phyloP scores from a whole-genome alignment of 208 protist genomes.

The Paratrypanosoma confusum region DNA sequence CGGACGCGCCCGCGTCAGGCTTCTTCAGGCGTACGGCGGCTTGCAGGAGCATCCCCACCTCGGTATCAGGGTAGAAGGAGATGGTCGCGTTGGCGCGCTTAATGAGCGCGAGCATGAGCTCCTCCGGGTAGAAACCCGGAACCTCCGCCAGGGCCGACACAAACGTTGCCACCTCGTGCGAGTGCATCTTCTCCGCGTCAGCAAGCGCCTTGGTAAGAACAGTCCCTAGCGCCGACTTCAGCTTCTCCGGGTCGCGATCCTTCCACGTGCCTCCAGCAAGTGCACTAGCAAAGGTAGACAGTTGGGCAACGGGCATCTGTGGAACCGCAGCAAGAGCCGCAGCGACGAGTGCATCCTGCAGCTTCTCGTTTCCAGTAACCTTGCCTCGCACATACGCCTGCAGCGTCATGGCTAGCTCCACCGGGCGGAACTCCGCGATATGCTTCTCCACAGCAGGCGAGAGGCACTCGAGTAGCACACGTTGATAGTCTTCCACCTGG shows the following conservation, averaged over 20 bases:
- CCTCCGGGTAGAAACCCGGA: conserved; percentile 17
- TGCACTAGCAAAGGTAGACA: conserved; percentile 58
- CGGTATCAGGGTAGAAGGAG: conserved; percentile 55
- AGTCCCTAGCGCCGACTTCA: conserved; percentile 20
- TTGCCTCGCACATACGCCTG: conserved; percentile 54
- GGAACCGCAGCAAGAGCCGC: conserved; percentile 37
- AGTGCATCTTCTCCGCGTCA: conserved; percentile 49
- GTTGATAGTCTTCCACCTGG: conserved; percentile 15
- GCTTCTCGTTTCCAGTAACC: conserved; percentile 18
- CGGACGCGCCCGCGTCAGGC: conserved; percentile 5
- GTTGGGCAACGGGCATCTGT: conserved; percentile 52
- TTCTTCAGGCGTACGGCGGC: conserved; percentile 16
- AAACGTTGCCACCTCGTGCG: conserved; percentile 54
- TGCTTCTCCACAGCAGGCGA: conserved; percentile 29
- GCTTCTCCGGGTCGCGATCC: conserved; percentile 19
- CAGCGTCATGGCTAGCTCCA: conserved; percentile 76
- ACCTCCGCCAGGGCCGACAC: conserved; percentile 24
- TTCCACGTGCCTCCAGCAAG: conserved; percentile 23
- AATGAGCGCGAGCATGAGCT: conserved; percentile 34
- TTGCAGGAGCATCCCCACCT: conserved; percentile 39
- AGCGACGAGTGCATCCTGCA: conserved; percentile 35
- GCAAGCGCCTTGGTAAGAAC: conserved; percentile 24
- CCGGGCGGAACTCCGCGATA: conserved; percentile 53
- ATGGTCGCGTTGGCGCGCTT: conserved; percentile 33
- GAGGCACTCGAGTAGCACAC: conserved; percentile 31